Evolutionary conservation across 306 rosid species (phyloP).

Genomic region (Psophocarpus tetragonolobus): DNA sequence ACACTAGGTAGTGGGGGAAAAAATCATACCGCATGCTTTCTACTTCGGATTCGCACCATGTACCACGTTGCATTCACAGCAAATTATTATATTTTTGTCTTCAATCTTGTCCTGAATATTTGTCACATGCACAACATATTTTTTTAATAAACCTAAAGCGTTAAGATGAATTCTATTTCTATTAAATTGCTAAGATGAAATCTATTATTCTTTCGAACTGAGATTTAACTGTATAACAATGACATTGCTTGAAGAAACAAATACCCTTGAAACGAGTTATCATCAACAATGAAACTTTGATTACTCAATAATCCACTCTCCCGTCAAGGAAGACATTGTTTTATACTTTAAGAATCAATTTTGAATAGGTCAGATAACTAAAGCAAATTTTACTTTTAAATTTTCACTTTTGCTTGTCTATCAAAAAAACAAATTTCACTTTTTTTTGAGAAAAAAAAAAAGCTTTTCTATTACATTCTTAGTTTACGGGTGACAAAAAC

Average conservation of each 20-base stretch:
- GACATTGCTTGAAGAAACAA: slow-evolving; percentile 37
- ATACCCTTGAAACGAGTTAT: slow-evolving; percentile 7
- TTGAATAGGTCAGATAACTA: slow-evolving; percentile 12
- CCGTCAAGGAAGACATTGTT: background rate
- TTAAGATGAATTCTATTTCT: background rate
- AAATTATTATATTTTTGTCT: background rate
- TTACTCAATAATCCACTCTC: background rate
- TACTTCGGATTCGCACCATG: background rate
- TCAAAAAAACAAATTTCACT: too few relatives aligned
- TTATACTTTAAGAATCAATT: slow-evolving; percentile 6
- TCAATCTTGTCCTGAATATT: background rate
- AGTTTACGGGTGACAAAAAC: background rate
- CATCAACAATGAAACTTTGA: background rate
- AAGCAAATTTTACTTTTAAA: background rate
- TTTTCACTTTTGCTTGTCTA: background rate
- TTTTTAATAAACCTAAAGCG: background rate
- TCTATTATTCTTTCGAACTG: background rate
- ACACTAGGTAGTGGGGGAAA: background rate
- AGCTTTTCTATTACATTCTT: background rate
- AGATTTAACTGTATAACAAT: slow-evolving; percentile 9
- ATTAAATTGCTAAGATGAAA: background rate
- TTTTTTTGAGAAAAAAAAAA: background rate
- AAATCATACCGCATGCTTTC: background rate
- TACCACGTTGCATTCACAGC: background rate
- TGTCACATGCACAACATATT: background rate